These are phyloP conservation scores for barrel medic (Medicago truncatula) DNA, from an alignment of 306 rosid genomes.

Conservation along the genomic window MtrunA17r5.0-ANR NC_053042.1:745001-745500, in stretches of 20 bases:
- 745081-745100: constrained; percentile 41
- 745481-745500: constrained; percentile 42
- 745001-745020: constrained; percentile 32
- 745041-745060: constrained; percentile 37
- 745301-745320: constrained; percentile 37
- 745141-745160: constrained; percentile 7
- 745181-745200: constrained; percentile 9
- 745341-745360: constrained; percentile 25
- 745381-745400: constrained; percentile 46
- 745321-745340: neutral
- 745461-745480: constrained; percentile 11
- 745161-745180: constrained; percentile 19
- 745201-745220: constrained; percentile 31
- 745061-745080: constrained; percentile 31
- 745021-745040: neutral
- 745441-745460: constrained; percentile 11
- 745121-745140: constrained; percentile 25
- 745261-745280: constrained; percentile 30
- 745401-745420: constrained; percentile 43
- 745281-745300: constrained; percentile 44
- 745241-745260: constrained; percentile 35
- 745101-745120: constrained; percentile 49
- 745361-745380: neutral
- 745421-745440: constrained; percentile 1
- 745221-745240: constrained; percentile 13